Base-by-base conservation (phyloP, 164 flowering plant genomes). In the Sextonia rubra region DNA sequence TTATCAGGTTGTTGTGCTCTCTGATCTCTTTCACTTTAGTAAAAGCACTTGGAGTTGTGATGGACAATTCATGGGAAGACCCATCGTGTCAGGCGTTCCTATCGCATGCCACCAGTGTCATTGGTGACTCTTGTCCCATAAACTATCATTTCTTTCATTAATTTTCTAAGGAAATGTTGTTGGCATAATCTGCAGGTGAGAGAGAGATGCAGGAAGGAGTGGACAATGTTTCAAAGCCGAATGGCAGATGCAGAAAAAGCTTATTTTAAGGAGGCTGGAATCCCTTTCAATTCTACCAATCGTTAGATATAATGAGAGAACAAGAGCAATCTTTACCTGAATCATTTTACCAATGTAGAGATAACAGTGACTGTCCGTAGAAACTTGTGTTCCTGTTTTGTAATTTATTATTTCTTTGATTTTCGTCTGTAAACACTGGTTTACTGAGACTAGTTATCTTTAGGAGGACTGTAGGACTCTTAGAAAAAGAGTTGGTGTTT, bases 141-240 rank as follows among this genome's bases (percentile, higher is more conserved):
- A 37, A 7, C 44, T 37, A 0, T 37, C 44, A 7, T 37, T 37
- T 37, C 44, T 37, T 37, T 37, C 11, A 37, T 37, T 37, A 37
- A 37, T 37, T 37, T 37, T 37, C 44, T 37, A 37, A 37, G 5
- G 44, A 37, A 37, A 52, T 17, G n/a, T 15, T 52, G n/a, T 52
- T 52, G 17, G 58, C 58, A 20, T 52, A 17, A 52, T 12, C 12
- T 64, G 22, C 89, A 93, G 98, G 98, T 93, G 73, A 86, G 95
- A 75, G 89, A 85, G 26, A 91, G 98, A 83, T 93, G 98, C 76
- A 80, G 77, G 75, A 86, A 75, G 71, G 98, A 93, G 80, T 93
- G 98, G 98, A 71, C 79, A 47, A 86, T 84, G 83, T 93, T 93
- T 71, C 93, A 87, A 72, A 85, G 80, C 37, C 85, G 98, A 60